Conservation (phyloP, 768 basidiomycete genomes). For the Lactarius trivialis region DNA sequence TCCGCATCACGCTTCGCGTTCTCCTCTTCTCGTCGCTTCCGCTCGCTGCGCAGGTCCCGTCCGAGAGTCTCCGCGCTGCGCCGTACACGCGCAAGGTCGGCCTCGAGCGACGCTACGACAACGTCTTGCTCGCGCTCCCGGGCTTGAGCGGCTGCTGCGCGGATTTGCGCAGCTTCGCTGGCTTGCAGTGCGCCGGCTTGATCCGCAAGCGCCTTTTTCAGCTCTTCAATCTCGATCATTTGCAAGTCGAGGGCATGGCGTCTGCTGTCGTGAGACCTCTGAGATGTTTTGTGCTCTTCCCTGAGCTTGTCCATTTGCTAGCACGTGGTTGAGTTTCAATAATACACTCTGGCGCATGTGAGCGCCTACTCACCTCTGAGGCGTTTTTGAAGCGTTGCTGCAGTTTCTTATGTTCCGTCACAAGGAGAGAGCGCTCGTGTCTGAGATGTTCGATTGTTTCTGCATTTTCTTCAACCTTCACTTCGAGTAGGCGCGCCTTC, state of each 20-base stretch:
- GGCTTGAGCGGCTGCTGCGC: constrained; percentile 35
- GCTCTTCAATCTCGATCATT: constrained; percentile 66
- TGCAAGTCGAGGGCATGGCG: constrained; percentile 70
- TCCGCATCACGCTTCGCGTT: constrained; percentile 41
- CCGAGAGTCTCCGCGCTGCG: constrained; percentile 75
- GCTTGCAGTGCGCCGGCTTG: constrained; percentile 58
- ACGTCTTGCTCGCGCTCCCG: constrained; percentile 57
- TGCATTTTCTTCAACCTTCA: constrained; percentile 59
- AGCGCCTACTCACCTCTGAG: constrained; percentile 49
- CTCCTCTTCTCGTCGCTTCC: constrained; percentile 58
- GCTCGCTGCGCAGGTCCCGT: constrained; percentile 62
- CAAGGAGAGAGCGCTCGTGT: constrained; percentile 66
- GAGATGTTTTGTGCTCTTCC: constrained; percentile 52
- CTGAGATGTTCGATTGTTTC: constrained; percentile 69
- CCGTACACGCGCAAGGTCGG: constrained; percentile 68
- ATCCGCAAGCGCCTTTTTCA: constrained; percentile 57
- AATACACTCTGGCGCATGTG: not conserved
- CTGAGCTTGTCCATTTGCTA: constrained; percentile 61
- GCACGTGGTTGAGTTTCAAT: not conserved
- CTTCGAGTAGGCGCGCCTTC: constrained; percentile 62
- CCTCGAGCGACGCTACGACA: constrained; percentile 62
- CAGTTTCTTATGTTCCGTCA: constrained; percentile 63
- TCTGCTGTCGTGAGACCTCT: constrained; percentile 61
- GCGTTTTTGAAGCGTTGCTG: constrained; percentile 61
- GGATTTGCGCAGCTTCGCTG: constrained; percentile 57